Conservation (phyloP, 2,329 filamentous ascomycete species). For the Aciculosporium take region DNA sequence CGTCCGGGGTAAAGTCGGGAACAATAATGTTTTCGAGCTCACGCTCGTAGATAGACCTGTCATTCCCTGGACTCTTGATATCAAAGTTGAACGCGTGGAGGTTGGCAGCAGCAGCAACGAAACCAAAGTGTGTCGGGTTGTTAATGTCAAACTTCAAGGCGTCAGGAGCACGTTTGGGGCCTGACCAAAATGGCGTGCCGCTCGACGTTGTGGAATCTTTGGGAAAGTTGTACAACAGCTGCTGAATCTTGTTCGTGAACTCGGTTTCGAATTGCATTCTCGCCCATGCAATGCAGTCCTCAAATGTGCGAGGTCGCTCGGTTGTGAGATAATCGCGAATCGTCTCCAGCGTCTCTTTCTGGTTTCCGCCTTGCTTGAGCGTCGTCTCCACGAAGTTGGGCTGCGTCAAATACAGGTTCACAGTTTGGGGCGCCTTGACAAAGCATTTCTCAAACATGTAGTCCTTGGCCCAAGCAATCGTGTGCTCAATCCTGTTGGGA, state of each 20-base stretch:
- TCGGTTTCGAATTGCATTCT: slow-evolving; percentile 89
- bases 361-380: slow-evolving; percentile 84
- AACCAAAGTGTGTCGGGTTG: slow-evolving; percentile 76
- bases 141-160: slow-evolving; percentile 75
- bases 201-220: slow-evolving; percentile 81
- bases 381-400: slow-evolving; percentile 79
- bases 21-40: slow-evolving; percentile 88
- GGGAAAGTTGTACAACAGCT: slow-evolving; percentile 92
- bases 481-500: slow-evolving; percentile 96
- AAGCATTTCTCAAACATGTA: slow-evolving; percentile 82
- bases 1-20: slow-evolving; percentile 82
- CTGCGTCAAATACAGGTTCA: slow-evolving; percentile 86
- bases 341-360: slow-evolving; percentile 84
- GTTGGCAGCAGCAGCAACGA: slow-evolving; percentile 77
- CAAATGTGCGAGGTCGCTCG: slow-evolving; percentile 81
- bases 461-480: slow-evolving; percentile 94
- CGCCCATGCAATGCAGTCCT: slow-evolving; percentile 95
- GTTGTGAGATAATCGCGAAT: slow-evolving; percentile 82
- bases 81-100: slow-evolving; percentile 97
- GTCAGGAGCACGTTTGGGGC: slow-evolving; percentile 90
- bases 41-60: slow-evolving; percentile 58
- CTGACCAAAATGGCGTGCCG: slow-evolving; percentile 92
- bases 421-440: slow-evolving; percentile 82
- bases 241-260: slow-evolving; percentile 92
- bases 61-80: slow-evolving; percentile 65